phyloP scores from a whole-genome alignment of 2,329 filamentous ascomycete species.

The Orbilia brochopaga region DNA sequence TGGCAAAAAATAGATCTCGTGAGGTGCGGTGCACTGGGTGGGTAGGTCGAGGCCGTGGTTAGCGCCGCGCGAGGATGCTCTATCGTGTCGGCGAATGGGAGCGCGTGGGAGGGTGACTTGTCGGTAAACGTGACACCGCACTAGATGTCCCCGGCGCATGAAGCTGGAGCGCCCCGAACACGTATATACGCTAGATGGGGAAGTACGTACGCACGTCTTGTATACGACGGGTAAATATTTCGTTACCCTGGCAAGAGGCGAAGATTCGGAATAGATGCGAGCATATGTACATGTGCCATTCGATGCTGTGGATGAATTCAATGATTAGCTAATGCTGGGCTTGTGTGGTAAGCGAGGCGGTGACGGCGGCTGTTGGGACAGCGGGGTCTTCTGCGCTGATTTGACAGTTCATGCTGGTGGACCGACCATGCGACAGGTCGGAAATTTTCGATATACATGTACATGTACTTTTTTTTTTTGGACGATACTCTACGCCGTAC shows the following conservation, averaged over 20 bases:
- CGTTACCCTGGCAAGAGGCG: neutral
- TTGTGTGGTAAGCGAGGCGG: conserved; percentile 23
- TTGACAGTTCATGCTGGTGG: neutral
- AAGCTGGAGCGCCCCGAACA: neutral
- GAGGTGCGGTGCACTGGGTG: too few relatives aligned
- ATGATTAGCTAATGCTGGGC: neutral
- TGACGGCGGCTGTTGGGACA: conserved; percentile 48
- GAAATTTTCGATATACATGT: neutral
- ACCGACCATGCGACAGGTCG: neutral
- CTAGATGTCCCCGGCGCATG: neutral
- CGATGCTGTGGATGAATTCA: neutral
- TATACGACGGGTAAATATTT: neutral
- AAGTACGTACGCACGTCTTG: too few relatives aligned
- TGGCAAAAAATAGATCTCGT: neutral
- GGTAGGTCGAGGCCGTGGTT: neutral
- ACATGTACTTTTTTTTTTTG: neutral
- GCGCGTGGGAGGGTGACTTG: neutral
- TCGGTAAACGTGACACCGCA: neutral
- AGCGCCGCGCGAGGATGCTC: neutral
- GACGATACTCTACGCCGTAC: neutral
- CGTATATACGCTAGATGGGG: too few relatives aligned
- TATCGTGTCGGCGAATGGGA: neutral
- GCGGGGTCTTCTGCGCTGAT: neutral
- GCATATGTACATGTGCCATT: too few relatives aligned
- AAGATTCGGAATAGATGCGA: too few relatives aligned